These are phyloP conservation scores for Elaeis guineensis DNA, from an alignment of 176 grass and related monocot species.

Conservation along the genomic window DNA sequence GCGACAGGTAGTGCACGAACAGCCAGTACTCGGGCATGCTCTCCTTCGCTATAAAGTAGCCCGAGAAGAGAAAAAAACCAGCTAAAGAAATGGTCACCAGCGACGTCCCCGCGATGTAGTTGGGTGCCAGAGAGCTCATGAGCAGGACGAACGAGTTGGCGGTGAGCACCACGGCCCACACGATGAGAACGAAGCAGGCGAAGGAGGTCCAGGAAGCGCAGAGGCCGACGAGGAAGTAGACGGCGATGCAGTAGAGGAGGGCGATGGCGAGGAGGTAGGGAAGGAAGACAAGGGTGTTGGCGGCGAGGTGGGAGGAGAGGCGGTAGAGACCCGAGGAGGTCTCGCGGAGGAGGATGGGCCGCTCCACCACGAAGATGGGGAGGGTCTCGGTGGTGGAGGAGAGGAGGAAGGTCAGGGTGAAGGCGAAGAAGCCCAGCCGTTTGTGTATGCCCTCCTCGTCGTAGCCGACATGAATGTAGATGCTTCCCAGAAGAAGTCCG, in stretches of 20 bases:
- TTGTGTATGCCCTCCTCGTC: constrained; percentile 55
- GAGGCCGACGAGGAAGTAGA: constrained; percentile 85
- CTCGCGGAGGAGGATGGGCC: constrained; percentile 80
- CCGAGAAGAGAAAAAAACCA: constrained; percentile 96
- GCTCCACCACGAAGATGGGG: constrained; percentile 75
- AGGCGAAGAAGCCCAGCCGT: constrained; percentile 88
- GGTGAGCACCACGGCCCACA: constrained; percentile 73
- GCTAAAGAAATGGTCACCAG: constrained; percentile 63
- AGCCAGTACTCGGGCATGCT: constrained; percentile 95
- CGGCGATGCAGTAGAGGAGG: constrained; percentile 58
- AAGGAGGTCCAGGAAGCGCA: constrained; percentile 53
- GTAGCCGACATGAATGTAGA: constrained; percentile 75
- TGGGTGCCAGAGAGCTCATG: constrained; percentile 75
- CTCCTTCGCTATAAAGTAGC: constrained; percentile 74
- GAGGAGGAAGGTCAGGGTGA: constrained; percentile 88
- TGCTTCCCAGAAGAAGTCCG: constrained; percentile 68
- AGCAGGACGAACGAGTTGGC: constrained; percentile 89
- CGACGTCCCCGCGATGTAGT: constrained; percentile 91
- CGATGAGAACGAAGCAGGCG: constrained; percentile 61
- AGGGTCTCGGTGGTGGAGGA: constrained; percentile 87
- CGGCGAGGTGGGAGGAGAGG: constrained; percentile 59
- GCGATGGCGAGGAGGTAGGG: constrained; percentile 82
- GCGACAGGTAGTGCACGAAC: constrained; percentile 83
- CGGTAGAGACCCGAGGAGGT: constrained; percentile 76
- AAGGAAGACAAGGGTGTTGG: constrained; percentile 70